Evolutionary conservation across 139 green algal genomes (phyloP).

Genomic region (Limnomonas spitsbergensis): DNA sequence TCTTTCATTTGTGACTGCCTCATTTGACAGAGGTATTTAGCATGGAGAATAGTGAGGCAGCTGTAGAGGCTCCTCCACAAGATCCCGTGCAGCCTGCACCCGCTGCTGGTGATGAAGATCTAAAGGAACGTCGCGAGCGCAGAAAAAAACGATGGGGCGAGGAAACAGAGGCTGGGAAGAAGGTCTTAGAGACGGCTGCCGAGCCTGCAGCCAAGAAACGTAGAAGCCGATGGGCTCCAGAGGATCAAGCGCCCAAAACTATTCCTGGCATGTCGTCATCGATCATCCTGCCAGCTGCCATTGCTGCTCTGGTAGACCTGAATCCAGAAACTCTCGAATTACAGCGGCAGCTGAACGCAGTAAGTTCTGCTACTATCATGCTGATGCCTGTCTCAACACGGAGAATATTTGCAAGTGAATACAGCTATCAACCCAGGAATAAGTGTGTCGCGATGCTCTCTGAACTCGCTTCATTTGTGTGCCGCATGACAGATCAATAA

Average conservation of each 20-base stretch:
- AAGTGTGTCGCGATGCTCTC: neutral
- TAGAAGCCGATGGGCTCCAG: neutral
- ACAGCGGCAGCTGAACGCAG: constrained; percentile 19
- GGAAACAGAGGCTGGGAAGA: constrained; percentile 1
- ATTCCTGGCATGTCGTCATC: neutral
- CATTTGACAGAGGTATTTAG: too few species aligned
- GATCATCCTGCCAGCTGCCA: constrained; percentile 46
- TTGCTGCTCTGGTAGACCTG: constrained; percentile 49
- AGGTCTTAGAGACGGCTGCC: neutral
- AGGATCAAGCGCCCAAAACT: neutral
- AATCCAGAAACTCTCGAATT: constrained; percentile 40
- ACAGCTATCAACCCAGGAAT: neutral
- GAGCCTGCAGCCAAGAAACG: neutral
- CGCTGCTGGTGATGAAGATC: neutral
- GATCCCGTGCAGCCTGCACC: too few species aligned
- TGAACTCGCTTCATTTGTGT: neutral
- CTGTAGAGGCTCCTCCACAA: too few species aligned
- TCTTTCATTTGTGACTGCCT: too few species aligned
- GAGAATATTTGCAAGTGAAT: too few species aligned
- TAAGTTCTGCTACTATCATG: too few species aligned
- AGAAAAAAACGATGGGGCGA: constrained; percentile 2
- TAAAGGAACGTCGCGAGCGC: neutral
- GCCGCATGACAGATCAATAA: neutral
- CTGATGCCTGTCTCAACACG: too few species aligned
- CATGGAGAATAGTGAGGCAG: too few species aligned